Base-by-base conservation (phyloP, 257 asterid species). In the Petrea volubilis region DNA sequence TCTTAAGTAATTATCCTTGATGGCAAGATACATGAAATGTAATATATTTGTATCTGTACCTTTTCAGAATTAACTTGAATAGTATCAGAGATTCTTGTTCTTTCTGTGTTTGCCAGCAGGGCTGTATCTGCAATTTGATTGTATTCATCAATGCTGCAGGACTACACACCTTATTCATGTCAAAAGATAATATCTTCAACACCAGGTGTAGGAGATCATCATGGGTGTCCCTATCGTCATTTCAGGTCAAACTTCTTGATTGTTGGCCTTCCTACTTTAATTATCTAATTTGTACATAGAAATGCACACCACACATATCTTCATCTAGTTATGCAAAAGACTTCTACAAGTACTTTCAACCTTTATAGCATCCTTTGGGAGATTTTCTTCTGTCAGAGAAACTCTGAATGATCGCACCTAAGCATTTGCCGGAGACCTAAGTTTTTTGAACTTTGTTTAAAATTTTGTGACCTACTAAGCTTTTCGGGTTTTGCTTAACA, bases 121-220 rank as follows among this genome's bases (percentile, higher is more conserved):
- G 52, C 52, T n/a, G 12, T 40, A 71, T 40, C 53, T 61, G 51
- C 38, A 36, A 55, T 61, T 65, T 46, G 36, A 71, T 31, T 41
- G 57, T 44, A 27, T 60, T 53, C 61, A 25, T 58, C 50, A 43
- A 73, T 77, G 77, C 41, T 90, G 89, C 86, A 95, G 99, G 99
- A 95, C 78, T 95, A 92, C 80, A 90, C 99, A 14, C 97, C 99
- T 58, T 92, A 79, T 79, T 90, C 97, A 24, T 94, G 99, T 83
- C 96, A 88, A 76, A 94, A 86, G 86, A 82, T 94, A 68, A 91
- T 94, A 80, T 78, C 80, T 63, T 85, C 93, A 33, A 82, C 92
- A 52, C 97, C 99, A 60, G 93, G 97, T 59, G 93, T 83, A 64
- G 99, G 99, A 74, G 98, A 94, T 82, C 96, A 94, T 75, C 99